Conservation (phyloP, 257 asterid species). For the Solanum sejunctum region DNA sequence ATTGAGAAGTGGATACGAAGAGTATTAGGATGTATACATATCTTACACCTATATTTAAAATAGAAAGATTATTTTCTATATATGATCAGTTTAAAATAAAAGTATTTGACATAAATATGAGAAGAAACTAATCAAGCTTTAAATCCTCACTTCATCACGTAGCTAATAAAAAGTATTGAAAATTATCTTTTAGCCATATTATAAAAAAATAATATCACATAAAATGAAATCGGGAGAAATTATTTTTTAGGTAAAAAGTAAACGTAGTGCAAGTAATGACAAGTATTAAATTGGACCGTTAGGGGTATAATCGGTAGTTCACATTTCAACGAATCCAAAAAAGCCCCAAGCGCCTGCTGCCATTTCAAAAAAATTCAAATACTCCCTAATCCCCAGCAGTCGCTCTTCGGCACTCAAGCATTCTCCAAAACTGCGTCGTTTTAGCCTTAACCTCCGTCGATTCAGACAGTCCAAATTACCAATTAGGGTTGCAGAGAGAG, state of each 20-base stretch:
- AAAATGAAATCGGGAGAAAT: neutral
- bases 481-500: neutral
- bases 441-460: constrained; percentile 10
- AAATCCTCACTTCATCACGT: too few species aligned
- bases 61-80: too few species aligned
- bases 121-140: too few species aligned
- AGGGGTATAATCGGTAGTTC: constrained; percentile 34
- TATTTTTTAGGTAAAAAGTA: neutral
- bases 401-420: neutral
- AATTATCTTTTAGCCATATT: too few species aligned
- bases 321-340: constrained; percentile 31
- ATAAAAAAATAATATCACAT: neutral
- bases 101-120: too few species aligned
- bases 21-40: too few species aligned
- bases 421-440: constrained; percentile 13
- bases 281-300: neutral
- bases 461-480: neutral
- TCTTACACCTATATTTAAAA: too few species aligned
- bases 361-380: constrained; percentile 37
- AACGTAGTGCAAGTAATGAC: neutral
- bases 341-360: constrained; percentile 27
- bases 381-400: neutral
- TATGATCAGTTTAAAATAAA: too few species aligned
- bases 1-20: too few species aligned
- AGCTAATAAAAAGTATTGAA: too few species aligned